Evolutionary conservation across 2,329 filamentous ascomycete species (phyloP).

Genomic region (Colletotrichum godetiae): DNA sequence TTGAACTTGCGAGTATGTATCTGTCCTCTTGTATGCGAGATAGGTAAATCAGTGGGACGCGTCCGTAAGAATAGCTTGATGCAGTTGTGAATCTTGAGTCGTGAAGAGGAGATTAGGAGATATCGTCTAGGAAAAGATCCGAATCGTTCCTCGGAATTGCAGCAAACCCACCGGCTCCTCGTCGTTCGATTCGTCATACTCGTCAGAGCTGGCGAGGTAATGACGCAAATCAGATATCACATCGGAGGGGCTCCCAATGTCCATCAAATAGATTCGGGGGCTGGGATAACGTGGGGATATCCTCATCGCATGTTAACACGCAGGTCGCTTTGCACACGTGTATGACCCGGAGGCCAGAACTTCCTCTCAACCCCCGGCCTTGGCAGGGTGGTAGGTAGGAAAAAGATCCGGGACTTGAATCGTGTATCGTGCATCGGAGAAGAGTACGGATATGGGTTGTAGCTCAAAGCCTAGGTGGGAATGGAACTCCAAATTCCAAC

Average conservation of each 20-base stretch:
- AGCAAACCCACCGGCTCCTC: background rate
- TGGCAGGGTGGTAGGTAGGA: conserved; percentile 1
- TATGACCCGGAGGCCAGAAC: background rate
- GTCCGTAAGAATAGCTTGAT: background rate
- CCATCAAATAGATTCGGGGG: conserved; percentile 3
- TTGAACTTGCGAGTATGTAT: background rate
- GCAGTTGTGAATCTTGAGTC: background rate
- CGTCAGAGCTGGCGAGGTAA: conserved; percentile 1
- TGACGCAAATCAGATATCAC: conserved; percentile 32
- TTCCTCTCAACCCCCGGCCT: background rate
- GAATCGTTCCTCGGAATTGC: background rate
- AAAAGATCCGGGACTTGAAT: conserved; percentile 5
- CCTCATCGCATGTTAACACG: background rate
- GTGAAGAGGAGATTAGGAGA: background rate
- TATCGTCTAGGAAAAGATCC: background rate
- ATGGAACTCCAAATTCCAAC: background rate
- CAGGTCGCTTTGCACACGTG: background rate
- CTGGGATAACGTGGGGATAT: background rate
- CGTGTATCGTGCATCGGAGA: background rate
- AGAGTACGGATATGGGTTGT: background rate
- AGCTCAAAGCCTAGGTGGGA: no score
- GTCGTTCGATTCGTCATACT: conserved; percentile 17
- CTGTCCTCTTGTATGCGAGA: background rate
- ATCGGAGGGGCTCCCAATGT: background rate
- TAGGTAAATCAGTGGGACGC: background rate